Evolutionary conservation across 2,329 filamentous ascomycete genomes (phyloP).

Genomic region (Nemania bipapillata): DNA sequence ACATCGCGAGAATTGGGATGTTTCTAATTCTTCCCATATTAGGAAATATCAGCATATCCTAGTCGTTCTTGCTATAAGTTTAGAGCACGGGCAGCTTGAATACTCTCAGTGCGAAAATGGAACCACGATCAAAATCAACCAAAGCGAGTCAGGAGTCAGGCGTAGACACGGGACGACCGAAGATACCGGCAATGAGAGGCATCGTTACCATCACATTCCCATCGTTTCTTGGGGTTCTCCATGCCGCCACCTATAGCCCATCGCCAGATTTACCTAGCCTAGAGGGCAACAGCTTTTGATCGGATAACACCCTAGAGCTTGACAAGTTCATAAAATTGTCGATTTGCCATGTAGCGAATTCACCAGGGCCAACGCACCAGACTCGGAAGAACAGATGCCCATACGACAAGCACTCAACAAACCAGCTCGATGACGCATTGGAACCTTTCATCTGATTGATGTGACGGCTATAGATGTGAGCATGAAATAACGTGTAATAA

Average conservation of each 20-base stretch:
- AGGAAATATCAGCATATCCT: neutral
- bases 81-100: neutral
- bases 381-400: neutral
- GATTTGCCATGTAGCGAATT: neutral
- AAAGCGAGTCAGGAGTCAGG: neutral
- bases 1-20: neutral
- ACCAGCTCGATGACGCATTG: neutral
- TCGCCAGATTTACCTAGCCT: neutral
- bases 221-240: no score
- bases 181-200: neutral
- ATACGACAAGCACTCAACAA: neutral
- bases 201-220: no score
- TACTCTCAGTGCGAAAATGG: neutral
- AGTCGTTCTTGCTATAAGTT: neutral
- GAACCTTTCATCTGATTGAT: neutral
- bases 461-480: neutral
- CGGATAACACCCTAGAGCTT: neutral
- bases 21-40: neutral
- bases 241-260: no score
- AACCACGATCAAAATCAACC: neutral
- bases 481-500: conserved; percentile 21
- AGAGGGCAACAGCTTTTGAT: neutral
- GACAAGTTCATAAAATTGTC: neutral
- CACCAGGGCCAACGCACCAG: neutral
- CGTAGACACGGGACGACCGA: neutral